These are phyloP conservation scores for Rossbeevera mucosa DNA, from an alignment of 768 basidiomycete species.

Conservation along the genomic window DNA sequence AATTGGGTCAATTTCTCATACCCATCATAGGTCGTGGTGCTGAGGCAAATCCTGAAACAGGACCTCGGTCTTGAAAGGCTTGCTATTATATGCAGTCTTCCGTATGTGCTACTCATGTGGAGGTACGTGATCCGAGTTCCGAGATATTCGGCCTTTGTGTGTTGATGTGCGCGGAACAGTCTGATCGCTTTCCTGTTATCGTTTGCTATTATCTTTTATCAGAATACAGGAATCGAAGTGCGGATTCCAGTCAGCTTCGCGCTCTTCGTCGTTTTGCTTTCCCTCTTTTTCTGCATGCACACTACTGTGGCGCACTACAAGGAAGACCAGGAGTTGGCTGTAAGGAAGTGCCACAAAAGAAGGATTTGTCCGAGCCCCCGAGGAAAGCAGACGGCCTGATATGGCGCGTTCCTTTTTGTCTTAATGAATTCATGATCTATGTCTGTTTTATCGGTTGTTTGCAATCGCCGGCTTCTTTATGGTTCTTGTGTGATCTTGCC, in stretches of 20 bases:
- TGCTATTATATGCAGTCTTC: conserved; percentile 38
- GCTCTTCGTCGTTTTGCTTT: conserved; percentile 18
- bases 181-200: conserved; percentile 33
- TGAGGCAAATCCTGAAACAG: conserved; percentile 27
- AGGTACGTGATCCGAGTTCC: conserved; percentile 24
- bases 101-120: conserved; percentile 40
- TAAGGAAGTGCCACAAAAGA: no score
- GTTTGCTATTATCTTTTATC: conserved; percentile 30
- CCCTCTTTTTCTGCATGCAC: conserved; percentile 29
- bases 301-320: conserved; percentile 18
- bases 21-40: conserved; percentile 17
- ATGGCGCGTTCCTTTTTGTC: no score
- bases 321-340: conserved; percentile 11
- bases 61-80: conserved; percentile 34
- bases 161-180: conserved; percentile 19
- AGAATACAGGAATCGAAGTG: conserved; percentile 18
- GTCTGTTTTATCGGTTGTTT: no score
- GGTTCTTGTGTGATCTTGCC: no score
- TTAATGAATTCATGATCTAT: no score
- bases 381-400: no score
- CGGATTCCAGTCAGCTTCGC: conserved; percentile 25
- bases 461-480: no score
- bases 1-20: not conserved
- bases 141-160: not conserved
- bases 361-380: no score